Percentiles rank a stretch among this genome's conserved stretches.
phyloP scores from a whole-genome alignment of 2,329 filamentous ascomycete species.

The Claviceps sp. region DNA sequence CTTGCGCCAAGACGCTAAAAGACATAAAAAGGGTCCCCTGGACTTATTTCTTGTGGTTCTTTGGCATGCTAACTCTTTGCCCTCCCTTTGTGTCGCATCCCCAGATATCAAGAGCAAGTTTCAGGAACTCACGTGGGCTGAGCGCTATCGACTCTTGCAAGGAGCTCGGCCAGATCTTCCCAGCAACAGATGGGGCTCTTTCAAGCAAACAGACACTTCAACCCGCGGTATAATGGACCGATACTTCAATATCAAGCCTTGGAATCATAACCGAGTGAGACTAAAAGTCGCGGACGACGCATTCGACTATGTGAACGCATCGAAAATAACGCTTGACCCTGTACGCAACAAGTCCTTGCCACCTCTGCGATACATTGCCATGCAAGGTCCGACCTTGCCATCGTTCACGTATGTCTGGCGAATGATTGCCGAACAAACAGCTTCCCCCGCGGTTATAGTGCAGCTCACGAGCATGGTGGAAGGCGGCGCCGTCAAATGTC shows the following conservation, averaged over 20 bases:
- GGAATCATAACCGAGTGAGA: conserved; percentile 72
- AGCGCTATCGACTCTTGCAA: conserved; percentile 33
- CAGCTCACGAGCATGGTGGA: conserved; percentile 92
- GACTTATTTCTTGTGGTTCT: too few relatives aligned
- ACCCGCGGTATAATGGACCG: conserved; percentile 48
- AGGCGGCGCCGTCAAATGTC: conserved; percentile 67
- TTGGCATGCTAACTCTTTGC: background rate
- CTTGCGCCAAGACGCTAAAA: background rate
- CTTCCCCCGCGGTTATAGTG: conserved; percentile 66
- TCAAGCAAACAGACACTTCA: conserved; percentile 19
- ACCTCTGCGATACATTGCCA: conserved; percentile 66
- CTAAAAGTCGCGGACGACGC: conserved; percentile 62
- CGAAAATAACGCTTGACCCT: conserved; percentile 47
- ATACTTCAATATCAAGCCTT: conserved; percentile 83
- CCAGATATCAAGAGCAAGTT: conserved; percentile 38
- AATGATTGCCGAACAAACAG: conserved; percentile 75
- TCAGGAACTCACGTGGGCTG: conserved; percentile 38
- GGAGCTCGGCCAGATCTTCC: conserved; percentile 23
- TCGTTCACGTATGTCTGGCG: conserved; percentile 81
- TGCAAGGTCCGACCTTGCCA: conserved; percentile 73
- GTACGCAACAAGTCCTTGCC: conserved; percentile 23
- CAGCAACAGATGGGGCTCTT: conserved; percentile 22
- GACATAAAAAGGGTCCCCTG: background rate
- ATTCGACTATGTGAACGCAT: conserved; percentile 74
- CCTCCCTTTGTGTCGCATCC: background rate